phyloP scores from a whole-genome alignment of 805 yeast genomes.

The Komagataella pseudopastoris region DNA sequence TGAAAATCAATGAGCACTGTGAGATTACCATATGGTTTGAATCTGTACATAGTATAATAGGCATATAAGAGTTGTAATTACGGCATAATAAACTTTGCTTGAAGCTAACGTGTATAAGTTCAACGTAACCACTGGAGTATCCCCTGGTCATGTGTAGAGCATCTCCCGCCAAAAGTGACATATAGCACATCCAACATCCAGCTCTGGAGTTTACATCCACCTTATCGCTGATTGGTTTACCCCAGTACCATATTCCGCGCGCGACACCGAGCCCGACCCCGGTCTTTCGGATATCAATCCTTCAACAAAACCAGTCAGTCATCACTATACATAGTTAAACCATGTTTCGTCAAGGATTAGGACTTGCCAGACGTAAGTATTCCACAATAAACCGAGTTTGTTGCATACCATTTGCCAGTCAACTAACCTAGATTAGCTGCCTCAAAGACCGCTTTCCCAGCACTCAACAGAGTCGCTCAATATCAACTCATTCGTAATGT shows the following conservation, averaged over 20 bases:
- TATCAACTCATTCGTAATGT: constrained; percentile 4
- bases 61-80: background rate
- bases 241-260: background rate
- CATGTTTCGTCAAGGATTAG: background rate
- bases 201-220: background rate
- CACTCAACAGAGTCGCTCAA: background rate
- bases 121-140: too few relatives aligned
- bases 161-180: too few relatives aligned
- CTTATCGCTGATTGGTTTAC: background rate
- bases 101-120: too few relatives aligned
- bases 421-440: background rate
- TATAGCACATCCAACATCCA: background rate
- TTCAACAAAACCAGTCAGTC: background rate
- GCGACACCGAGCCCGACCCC: background rate
- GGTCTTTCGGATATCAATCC: background rate
- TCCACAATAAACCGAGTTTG: background rate
- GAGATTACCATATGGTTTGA: background rate
- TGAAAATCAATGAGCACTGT: constrained; percentile 10
- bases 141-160: too few relatives aligned
- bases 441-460: background rate
- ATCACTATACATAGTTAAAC: background rate
- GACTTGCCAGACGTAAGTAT: background rate
- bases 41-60: background rate
- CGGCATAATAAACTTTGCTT: background rate
- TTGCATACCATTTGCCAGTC: background rate